Conservation (phyloP, 768 basidiomycete species). For the Mycena haematopus region DNA sequence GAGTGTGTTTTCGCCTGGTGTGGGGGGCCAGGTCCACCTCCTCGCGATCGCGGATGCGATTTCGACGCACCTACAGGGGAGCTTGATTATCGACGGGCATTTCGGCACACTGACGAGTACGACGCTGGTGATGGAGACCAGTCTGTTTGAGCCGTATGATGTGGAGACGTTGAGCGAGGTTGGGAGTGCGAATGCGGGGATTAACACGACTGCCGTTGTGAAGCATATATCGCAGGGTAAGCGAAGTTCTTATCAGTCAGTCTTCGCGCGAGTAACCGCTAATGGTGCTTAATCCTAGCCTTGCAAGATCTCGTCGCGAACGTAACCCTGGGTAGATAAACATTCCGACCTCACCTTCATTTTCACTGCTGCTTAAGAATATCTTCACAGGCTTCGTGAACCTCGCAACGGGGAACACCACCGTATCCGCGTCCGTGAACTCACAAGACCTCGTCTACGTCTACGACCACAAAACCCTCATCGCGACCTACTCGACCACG, state of each 20-base stretch:
- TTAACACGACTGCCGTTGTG: background rate
- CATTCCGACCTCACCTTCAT: background rate
- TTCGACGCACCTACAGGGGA: background rate
- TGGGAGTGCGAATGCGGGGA: background rate
- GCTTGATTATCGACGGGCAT: background rate
- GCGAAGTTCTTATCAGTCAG: background rate
- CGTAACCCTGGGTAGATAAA: slow-evolving; percentile 5
- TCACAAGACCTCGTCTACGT: background rate
- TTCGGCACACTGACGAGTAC: background rate
- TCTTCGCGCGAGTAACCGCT: background rate
- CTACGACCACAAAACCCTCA: slow-evolving; percentile 13
- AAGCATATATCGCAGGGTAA: background rate
- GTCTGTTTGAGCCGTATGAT: background rate
- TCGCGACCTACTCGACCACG: slow-evolving; percentile 6
- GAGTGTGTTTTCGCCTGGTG: background rate
- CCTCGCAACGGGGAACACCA: background rate
- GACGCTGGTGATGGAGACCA: background rate
- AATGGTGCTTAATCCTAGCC: background rate
- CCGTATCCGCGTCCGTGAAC: background rate
- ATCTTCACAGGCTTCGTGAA: slow-evolving; percentile 5
- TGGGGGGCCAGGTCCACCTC: background rate
- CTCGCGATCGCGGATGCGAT: background rate
- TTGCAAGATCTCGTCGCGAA: slow-evolving; percentile 14
- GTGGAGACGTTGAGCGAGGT: background rate
- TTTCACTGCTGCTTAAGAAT: background rate